Conservation (phyloP, 2,329 filamentous ascomycete genomes). For the Mycosphaerella sp. region DNA sequence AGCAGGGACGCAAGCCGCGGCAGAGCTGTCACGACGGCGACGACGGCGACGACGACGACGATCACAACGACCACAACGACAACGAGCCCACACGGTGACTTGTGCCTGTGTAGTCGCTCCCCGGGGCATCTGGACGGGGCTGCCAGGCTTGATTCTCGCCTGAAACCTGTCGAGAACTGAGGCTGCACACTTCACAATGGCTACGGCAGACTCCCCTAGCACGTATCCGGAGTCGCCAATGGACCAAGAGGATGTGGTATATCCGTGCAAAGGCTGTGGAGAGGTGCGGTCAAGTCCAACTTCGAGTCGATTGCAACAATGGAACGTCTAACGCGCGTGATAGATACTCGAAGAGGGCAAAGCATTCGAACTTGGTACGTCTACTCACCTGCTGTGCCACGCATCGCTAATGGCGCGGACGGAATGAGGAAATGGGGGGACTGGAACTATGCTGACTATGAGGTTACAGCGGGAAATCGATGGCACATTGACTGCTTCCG, state of each 20-base stretch:
- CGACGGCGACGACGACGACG: too few relatives aligned
- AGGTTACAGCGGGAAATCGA: slow-evolving; percentile 24
- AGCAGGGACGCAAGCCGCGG: too few relatives aligned
- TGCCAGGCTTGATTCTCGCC: not conserved
- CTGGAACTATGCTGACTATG: slow-evolving; percentile 2
- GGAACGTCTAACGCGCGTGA: slow-evolving; percentile 13
- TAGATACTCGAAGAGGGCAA: slow-evolving; percentile 98
- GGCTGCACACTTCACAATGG: slow-evolving; percentile 16
- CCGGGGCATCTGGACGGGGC: not conserved
- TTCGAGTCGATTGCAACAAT: not conserved
- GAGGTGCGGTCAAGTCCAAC: slow-evolving; percentile 52
- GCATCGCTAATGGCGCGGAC: not conserved
- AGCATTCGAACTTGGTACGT: slow-evolving; percentile 86
- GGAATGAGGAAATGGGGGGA: not conserved
- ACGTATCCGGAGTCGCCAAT: slow-evolving; percentile 60
- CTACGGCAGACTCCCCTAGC: slow-evolving; percentile 49
- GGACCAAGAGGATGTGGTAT: slow-evolving; percentile 72
- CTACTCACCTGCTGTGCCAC: not conserved
- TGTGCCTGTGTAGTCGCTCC: not conserved
- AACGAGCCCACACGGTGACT: not conserved
- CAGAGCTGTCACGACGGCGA: not conserved
- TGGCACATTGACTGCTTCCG: slow-evolving; percentile 91
- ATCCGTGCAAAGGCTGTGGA: slow-evolving; percentile 88
- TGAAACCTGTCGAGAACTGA: slow-evolving; percentile 6
- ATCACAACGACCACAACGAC: not conserved